These are phyloP conservation scores for Yamadazyma siamensis DNA, from an alignment of 1,139 yeast genomes.

Conservation along the genomic window DNA sequence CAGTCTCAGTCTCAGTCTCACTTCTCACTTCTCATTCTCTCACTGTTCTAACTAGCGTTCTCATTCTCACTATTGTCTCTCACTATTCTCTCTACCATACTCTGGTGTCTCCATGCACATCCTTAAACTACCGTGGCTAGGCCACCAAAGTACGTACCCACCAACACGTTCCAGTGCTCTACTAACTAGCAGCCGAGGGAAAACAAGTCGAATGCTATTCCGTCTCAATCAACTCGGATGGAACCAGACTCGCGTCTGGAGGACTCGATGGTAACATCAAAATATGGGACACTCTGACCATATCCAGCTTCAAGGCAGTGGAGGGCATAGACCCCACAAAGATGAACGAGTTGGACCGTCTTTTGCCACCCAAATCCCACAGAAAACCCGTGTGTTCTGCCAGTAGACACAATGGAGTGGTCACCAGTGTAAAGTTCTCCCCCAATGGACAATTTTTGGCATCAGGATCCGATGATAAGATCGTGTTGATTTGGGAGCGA, in stretches of 20 bases:
- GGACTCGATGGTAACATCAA: conserved; percentile 93
- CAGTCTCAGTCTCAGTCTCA: too few relatives aligned
- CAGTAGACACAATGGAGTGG: conserved; percentile 91
- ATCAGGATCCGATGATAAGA: conserved; percentile 92
- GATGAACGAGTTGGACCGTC: conserved; percentile 8
- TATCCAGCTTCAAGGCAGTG: conserved; percentile 16
- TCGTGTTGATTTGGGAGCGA: conserved; percentile 87
- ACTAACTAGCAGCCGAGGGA: conserved; percentile 57
- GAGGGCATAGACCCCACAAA: conserved; percentile 10
- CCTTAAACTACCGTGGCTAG: conserved; percentile 81
- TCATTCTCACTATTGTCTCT: not conserved
- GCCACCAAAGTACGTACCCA: conserved; percentile 55
- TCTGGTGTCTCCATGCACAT: conserved; percentile 52
- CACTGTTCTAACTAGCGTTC: too few relatives aligned
- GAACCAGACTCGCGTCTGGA: conserved; percentile 84
- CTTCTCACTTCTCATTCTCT: too few relatives aligned
- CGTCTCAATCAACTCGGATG: conserved; percentile 76
- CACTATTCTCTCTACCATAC: not conserved
- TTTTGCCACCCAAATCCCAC: conserved; percentile 33
- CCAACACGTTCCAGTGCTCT: conserved; percentile 2
- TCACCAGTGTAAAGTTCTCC: conserved; percentile 86
- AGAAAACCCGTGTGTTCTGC: conserved; percentile 68
- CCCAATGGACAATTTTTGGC: conserved; percentile 91
- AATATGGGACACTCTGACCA: conserved; percentile 72
- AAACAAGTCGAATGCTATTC: conserved; percentile 83